phyloP scores from a whole-genome alignment of 345 rosid species.

The Corchorus olitorius region DNA sequence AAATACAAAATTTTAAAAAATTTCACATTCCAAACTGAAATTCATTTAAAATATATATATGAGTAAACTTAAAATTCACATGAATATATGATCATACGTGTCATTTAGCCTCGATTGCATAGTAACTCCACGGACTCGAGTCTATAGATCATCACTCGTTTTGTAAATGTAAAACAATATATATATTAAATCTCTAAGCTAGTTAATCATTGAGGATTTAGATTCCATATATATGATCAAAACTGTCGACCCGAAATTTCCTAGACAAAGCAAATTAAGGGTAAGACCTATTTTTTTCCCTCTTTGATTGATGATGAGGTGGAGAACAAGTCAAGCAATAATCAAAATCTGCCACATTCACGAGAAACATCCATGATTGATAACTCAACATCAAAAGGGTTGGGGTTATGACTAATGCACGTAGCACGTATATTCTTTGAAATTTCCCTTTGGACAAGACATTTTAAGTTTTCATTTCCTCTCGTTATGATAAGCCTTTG shows the following conservation, averaged over 20 bases:
- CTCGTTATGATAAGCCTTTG: conserved; percentile 23
- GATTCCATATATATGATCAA: too few relatives aligned
- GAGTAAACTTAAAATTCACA: too few relatives aligned
- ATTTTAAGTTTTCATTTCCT: background rate
- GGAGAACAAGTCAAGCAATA: conserved; percentile 21
- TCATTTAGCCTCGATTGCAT: too few relatives aligned
- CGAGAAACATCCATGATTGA: conserved; percentile 22
- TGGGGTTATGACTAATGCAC: background rate
- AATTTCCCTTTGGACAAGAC: background rate
- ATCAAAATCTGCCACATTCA: background rate
- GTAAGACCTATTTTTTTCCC: background rate
- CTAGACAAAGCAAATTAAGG: background rate
- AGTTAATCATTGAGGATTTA: too few relatives aligned
- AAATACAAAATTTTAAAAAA: too few relatives aligned
- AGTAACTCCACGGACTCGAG: too few relatives aligned
- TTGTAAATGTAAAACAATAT: too few relatives aligned
- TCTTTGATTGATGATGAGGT: background rate
- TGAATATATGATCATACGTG: too few relatives aligned
- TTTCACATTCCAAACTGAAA: too few relatives aligned
- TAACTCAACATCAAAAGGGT: conserved; percentile 9
- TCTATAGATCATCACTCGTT: too few relatives aligned
- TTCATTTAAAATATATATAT: too few relatives aligned
- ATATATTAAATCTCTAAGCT: too few relatives aligned
- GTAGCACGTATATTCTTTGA: background rate
- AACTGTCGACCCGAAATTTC: background rate